These are phyloP conservation scores for Bruguiera sexangula DNA, from an alignment of 345 rosid genomes.

Conservation along the genomic window DNA sequence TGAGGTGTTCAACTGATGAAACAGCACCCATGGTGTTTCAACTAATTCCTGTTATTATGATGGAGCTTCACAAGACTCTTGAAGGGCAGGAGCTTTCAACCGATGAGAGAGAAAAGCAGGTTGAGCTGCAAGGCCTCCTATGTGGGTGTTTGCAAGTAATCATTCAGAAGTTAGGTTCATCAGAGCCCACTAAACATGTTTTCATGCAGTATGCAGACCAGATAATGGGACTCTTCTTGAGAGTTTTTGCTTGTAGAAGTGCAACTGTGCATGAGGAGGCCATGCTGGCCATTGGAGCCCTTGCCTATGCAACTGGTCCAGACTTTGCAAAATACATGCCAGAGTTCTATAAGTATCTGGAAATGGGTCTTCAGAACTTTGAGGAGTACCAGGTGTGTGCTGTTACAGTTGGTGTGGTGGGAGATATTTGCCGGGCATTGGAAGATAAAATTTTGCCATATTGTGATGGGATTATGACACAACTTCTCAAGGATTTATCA, in stretches of 20 bases:
- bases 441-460: conserved; percentile 9
- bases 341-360: conserved; percentile 16
- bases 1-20: conserved; percentile 8
- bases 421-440: conserved; percentile 14
- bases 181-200: conserved; percentile 4
- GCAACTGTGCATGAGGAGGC: conserved; percentile 22
- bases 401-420: conserved; percentile 19
- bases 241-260: conserved; percentile 17
- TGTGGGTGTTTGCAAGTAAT: conserved; percentile 14
- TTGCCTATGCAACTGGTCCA: conserved; percentile 16
- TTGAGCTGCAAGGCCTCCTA: conserved; percentile 1
- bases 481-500: conserved; percentile 18
- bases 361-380: conserved; percentile 17
- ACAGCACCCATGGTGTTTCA: conserved; percentile 12
- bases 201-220: conserved; percentile 18
- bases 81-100: conserved; percentile 15
- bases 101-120: not conserved
- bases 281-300: conserved; percentile 18
- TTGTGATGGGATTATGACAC: conserved; percentile 19
- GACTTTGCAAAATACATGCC: conserved; percentile 18
- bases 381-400: conserved; percentile 16
- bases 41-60: conserved; percentile 15
- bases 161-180: conserved; percentile 13
- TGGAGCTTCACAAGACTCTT: conserved; percentile 15
- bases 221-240: conserved; percentile 13